Evolutionary conservation across 805 yeast genomes (phyloP).

Genomic region (Suhomyces kilbournensis): DNA sequence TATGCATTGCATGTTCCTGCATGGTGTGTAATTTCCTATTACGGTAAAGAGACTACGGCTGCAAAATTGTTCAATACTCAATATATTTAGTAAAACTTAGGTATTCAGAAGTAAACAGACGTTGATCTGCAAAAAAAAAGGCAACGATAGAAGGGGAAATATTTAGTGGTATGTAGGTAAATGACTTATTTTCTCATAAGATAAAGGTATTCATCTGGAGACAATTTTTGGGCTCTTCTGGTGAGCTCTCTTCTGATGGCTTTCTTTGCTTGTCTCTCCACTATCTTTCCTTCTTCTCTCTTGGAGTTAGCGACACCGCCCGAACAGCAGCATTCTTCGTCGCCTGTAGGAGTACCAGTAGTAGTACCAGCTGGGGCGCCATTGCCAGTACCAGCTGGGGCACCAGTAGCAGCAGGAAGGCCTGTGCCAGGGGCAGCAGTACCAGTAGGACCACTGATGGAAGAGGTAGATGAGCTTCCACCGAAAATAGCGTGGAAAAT

Average conservation of each 20-base stretch:
- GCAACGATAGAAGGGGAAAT: background rate
- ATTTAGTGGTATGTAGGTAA: background rate
- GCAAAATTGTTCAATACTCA: background rate
- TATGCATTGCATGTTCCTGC: background rate
- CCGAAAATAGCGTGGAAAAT: constrained; percentile 20
- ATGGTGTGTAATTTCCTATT: background rate
- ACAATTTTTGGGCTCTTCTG: constrained; percentile 14
- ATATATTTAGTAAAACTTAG: background rate
- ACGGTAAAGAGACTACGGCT: background rate
- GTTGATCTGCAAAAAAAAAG: background rate
- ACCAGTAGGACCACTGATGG: constrained; percentile 4
- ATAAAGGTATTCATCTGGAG: constrained; percentile 12
- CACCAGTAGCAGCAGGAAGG: background rate
- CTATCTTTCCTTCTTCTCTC: constrained; percentile 11
- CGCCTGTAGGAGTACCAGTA: background rate
- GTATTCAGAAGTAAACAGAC: background rate
- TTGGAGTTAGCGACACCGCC: constrained; percentile 14
- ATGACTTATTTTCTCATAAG: constrained; percentile 1
- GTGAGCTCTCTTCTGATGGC: constrained; percentile 21
- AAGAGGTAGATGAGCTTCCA: constrained; percentile 10
- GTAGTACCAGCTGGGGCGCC: background rate
- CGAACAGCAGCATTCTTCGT: constrained; percentile 25
- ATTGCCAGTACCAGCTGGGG: background rate
- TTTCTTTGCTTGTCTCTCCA: constrained; percentile 20
- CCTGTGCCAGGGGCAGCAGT: constrained; percentile 5